Conservation (phyloP, 176 grass and related monocot genomes). For the Oryza meyeriana region DNA sequence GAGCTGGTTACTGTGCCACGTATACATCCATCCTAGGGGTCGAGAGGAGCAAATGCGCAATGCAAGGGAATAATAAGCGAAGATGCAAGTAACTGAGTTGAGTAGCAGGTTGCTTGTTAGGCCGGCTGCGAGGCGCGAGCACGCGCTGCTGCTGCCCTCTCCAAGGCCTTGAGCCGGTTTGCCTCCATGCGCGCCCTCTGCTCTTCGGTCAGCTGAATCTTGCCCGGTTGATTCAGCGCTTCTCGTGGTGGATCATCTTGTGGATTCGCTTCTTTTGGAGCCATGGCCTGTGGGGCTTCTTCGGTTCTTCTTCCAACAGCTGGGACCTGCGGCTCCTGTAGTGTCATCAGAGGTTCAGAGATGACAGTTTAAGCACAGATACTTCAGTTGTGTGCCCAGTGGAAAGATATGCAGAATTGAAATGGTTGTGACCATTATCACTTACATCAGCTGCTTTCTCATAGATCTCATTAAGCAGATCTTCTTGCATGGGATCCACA, state of each 20-base stretch:
- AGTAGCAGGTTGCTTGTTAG: neutral
- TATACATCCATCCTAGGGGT: neutral
- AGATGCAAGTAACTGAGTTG: neutral
- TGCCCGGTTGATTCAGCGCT: conserved; percentile 6
- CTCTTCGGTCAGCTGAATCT: conserved; percentile 56
- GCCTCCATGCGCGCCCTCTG: conserved; percentile 73
- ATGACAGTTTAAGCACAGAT: neutral
- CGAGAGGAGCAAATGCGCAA: neutral
- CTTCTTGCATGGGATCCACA: conserved; percentile 55
- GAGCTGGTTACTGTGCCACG: neutral
- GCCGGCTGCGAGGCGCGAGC: conserved; percentile 42
- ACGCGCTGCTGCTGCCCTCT: conserved; percentile 63
- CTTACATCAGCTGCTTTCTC: conserved; percentile 55
- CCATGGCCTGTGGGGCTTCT: neutral
- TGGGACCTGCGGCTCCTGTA: conserved; percentile 19
- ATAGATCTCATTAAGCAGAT: conserved; percentile 72
- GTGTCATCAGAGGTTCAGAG: neutral
- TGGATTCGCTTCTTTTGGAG: neutral
- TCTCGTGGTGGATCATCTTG: neutral
- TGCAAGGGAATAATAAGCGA: neutral
- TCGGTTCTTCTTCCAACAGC: neutral
- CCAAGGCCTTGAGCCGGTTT: conserved; percentile 75
- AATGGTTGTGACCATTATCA: neutral
- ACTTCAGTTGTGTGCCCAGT: neutral
- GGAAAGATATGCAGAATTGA: neutral